Percentiles rank a stretch among this genome's conserved stretches.
phyloP scores from a whole-genome alignment of 192 early-diverging fungal species.

The Gamsiella multidivaricata region DNA sequence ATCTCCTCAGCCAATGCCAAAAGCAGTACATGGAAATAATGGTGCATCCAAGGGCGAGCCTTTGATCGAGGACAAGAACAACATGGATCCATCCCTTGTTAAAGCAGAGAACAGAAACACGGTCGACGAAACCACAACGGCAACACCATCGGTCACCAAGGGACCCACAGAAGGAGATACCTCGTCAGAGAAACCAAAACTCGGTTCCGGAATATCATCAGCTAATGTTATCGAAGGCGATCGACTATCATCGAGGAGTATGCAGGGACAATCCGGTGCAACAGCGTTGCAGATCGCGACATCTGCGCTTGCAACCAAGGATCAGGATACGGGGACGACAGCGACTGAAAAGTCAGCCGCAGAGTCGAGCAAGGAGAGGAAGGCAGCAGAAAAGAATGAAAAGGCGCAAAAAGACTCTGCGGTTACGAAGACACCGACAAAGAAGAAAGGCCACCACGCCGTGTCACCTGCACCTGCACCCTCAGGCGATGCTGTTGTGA shows the following conservation, averaged over 20 bases:
- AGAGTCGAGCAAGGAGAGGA: conserved; percentile 13
- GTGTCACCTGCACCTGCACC: conserved; percentile 33
- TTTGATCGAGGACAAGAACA: conserved; percentile 3
- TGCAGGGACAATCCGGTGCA: conserved; percentile 28
- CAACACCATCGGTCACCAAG: not conserved
- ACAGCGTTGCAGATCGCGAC: not conserved
- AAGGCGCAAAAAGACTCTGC: conserved; percentile 1
- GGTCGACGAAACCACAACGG: not conserved
- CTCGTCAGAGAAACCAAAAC: not conserved
- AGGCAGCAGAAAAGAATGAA: conserved; percentile 5
- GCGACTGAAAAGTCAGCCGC: not conserved
- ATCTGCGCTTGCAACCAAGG: too few species aligned
- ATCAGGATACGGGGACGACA: not conserved
- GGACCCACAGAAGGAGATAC: not conserved
- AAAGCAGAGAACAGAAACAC: not conserved
- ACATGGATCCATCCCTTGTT: not conserved
- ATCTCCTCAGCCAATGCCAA: conserved; percentile 20
- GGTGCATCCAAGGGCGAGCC: not conserved
- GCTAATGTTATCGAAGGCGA: conserved; percentile 27
- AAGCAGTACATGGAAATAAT: conserved; percentile 6
- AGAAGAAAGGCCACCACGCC: conserved; percentile 30
- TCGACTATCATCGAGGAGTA: conserved; percentile 26
- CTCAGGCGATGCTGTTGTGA: conserved; percentile 7
- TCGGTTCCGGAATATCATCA: not conserved
- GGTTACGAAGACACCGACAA: conserved; percentile 8